A percentile compares a stretch with the other conserved stretches of the same genome.
phyloP scores from a whole-genome alignment of 768 basidiomycete genomes.

The Asterophora lycoperdoides region DNA sequence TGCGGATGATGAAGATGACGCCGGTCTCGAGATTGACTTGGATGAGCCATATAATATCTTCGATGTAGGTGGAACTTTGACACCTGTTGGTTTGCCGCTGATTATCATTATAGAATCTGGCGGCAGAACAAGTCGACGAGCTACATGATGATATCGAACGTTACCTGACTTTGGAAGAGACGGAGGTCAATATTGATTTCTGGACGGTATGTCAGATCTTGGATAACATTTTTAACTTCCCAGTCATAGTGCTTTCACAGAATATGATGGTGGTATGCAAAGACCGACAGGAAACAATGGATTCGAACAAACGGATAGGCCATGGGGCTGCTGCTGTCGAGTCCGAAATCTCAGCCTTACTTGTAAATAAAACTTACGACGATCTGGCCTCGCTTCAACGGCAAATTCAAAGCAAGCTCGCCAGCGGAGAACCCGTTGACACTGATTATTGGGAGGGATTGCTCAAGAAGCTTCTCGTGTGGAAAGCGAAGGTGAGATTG shows the following conservation, averaged over 20 bases:
- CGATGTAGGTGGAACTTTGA: conserved; percentile 54
- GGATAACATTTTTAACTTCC: neutral
- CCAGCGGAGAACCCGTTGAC: conserved; percentile 92
- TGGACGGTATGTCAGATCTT: conserved; percentile 71
- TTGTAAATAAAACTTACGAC: conserved; percentile 83
- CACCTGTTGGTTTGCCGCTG: conserved; percentile 9
- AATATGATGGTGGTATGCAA: conserved; percentile 98
- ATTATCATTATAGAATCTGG: conserved; percentile 59
- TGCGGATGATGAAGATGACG: conserved; percentile 61
- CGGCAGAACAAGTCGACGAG: conserved; percentile 84
- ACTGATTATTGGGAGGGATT: conserved; percentile 97
- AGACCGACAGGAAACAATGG: conserved; percentile 78
- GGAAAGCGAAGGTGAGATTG: conserved; percentile 83
- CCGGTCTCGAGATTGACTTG: conserved; percentile 93
- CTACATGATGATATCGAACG: conserved; percentile 92
- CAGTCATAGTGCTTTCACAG: conserved; percentile 32
- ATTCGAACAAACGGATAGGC: conserved; percentile 55
- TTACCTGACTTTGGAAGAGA: conserved; percentile 83
- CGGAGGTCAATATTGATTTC: conserved; percentile 87
- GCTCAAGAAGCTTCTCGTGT: conserved; percentile 87
- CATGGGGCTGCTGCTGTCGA: conserved; percentile 78
- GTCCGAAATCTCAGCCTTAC: conserved; percentile 72
- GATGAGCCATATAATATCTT: conserved; percentile 99
- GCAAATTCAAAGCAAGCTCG: conserved; percentile 82
- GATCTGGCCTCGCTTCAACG: conserved; percentile 80